Percentiles rank a stretch among this genome's conserved stretches.
phyloP scores from a whole-genome alignment of 1,284 basidiomycete species.

The Ceratobasidium sp. region DNA sequence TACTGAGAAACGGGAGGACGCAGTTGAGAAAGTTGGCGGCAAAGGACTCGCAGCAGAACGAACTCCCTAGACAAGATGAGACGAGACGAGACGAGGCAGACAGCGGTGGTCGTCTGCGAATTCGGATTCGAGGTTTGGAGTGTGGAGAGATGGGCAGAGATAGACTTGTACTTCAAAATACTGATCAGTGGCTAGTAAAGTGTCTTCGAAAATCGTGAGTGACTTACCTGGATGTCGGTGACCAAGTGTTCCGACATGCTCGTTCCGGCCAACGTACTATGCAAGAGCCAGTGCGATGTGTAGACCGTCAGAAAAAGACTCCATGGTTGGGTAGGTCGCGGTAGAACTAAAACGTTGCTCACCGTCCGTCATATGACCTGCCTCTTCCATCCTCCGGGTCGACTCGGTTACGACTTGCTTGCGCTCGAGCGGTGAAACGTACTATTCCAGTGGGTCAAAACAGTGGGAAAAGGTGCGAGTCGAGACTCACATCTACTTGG shows the following conservation, averaged over 20 bases:
- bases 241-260: constrained; percentile 51
- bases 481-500: constrained; percentile 47
- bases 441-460: not conserved
- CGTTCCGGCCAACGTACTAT: constrained; percentile 49
- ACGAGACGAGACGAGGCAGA: constrained; percentile 50
- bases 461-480: not conserved
- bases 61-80: constrained; percentile 41
- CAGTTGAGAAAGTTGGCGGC: constrained; percentile 50
- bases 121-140: constrained; percentile 33
- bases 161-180: constrained; percentile 30
- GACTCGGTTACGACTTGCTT: constrained; percentile 49
- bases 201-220: not conserved
- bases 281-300: not conserved
- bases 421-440: constrained; percentile 45
- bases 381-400: constrained; percentile 49
- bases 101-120: constrained; percentile 51
- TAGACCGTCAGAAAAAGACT: constrained; percentile 24
- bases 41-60: constrained; percentile 51
- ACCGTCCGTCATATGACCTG: constrained; percentile 51
- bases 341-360: constrained; percentile 51
- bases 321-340: constrained; percentile 51
- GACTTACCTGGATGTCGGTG: constrained; percentile 48
- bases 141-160: not conserved
- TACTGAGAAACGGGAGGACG: constrained; percentile 41
- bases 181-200: not conserved